A percentile compares a stretch with the other conserved stretches of the same genome.
phyloP scores from a whole-genome alignment of 2,329 filamentous ascomycete genomes.

The Dactylonectria estremocensis region DNA sequence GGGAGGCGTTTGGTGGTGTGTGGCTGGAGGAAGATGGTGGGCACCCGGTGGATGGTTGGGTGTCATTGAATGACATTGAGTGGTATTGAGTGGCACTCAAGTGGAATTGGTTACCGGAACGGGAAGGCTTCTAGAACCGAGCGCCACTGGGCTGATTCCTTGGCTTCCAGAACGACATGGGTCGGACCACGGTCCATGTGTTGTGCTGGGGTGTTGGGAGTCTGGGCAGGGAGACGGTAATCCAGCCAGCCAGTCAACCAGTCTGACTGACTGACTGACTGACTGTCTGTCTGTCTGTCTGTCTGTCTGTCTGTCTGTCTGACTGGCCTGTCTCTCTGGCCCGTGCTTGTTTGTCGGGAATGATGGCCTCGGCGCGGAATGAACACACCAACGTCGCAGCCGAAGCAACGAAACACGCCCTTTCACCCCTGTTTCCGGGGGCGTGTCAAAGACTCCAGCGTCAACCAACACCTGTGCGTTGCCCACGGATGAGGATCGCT shows the following conservation, averaged over 20 bases:
- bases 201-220: too few species aligned
- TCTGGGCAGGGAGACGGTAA: background rate
- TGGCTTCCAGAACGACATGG: conserved; percentile 43
- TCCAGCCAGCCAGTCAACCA: background rate
- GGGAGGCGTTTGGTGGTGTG: conserved; percentile 38
- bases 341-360: conserved; percentile 4
- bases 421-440: background rate
- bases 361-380: conserved; percentile 1
- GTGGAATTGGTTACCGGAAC: conserved; percentile 19
- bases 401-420: conserved; percentile 4
- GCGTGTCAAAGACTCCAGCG: background rate
- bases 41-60: conserved; percentile 33
- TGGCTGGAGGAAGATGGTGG: conserved; percentile 27
- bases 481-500: conserved; percentile 7
- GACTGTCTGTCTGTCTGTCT: conserved; percentile 7
- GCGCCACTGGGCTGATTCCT: conserved; percentile 30
- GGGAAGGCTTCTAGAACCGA: conserved; percentile 47
- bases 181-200: conserved; percentile 9
- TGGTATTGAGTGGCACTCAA: background rate
- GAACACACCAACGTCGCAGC: background rate
- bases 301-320: background rate
- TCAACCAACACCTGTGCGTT: conserved; percentile 14
- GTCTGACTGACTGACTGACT: background rate
- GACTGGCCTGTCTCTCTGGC: conserved; percentile 4
- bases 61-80: conserved; percentile 12